A percentile compares a stretch with the other conserved stretches of the same genome.
Conservation (phyloP, 2,329 filamentous ascomycete genomes). For the Simplicillium sp. region DNA sequence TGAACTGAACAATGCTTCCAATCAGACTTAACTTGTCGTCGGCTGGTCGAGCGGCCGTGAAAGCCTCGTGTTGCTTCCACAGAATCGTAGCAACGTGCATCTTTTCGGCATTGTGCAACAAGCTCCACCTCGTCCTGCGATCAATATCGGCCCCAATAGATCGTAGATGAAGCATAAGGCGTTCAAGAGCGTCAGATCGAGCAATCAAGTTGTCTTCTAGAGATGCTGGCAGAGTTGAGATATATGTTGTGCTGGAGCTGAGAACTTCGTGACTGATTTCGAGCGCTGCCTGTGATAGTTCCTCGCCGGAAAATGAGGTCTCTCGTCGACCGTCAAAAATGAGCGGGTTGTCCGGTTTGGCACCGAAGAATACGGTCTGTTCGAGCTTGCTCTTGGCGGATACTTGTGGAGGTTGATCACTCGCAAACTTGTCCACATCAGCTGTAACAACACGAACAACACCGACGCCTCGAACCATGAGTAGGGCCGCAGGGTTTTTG, state of each 20-base stretch:
- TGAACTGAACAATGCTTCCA: constrained; percentile 63
- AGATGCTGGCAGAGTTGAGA: constrained; percentile 63
- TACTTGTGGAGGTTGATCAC: constrained; percentile 49
- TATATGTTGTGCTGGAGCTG: constrained; percentile 63
- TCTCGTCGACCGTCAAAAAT: constrained; percentile 64
- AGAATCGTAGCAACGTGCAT: constrained; percentile 67
- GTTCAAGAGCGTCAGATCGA: constrained; percentile 63
- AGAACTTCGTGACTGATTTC: constrained; percentile 75
- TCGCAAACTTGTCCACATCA: constrained; percentile 50
- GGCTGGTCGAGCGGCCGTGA: constrained; percentile 47
- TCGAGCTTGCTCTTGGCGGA: constrained; percentile 85
- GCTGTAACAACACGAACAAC: constrained; percentile 49
- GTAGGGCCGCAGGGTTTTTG: constrained; percentile 52
- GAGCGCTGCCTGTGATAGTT: constrained; percentile 69
- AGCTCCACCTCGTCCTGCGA: constrained; percentile 61
- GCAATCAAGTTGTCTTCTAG: constrained; percentile 72
- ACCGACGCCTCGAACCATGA: constrained; percentile 54
- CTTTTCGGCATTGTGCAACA: constrained; percentile 88
- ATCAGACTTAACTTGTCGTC: constrained; percentile 62
- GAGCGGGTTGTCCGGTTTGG: constrained; percentile 75
- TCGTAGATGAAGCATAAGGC: constrained; percentile 63
- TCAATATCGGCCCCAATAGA: constrained; percentile 57
- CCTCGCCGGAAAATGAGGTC: constrained; percentile 55
- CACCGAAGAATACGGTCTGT: constrained; percentile 89
- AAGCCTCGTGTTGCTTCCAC: constrained; percentile 72